These are phyloP conservation scores for Exophiala sideris DNA, from an alignment of 2,329 filamentous ascomycete genomes.

Conservation along the genomic window DNA sequence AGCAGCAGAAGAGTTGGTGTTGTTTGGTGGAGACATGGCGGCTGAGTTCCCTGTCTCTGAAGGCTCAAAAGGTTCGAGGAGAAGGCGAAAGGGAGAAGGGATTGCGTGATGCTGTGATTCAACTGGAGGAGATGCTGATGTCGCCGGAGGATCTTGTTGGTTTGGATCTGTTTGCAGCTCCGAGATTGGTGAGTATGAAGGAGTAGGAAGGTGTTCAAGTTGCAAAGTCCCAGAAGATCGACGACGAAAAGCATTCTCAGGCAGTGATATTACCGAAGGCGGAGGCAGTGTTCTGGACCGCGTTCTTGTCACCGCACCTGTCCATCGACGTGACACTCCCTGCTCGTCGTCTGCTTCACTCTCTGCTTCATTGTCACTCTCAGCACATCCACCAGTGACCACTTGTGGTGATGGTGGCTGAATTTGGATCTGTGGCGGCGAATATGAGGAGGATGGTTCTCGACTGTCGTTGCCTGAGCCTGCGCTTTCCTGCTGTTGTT, in stretches of 20 bases:
- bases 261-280: no score
- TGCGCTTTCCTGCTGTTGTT: neutral
- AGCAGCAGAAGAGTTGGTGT: no score
- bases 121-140: neutral
- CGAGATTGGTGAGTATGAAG: neutral
- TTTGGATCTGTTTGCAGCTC: neutral
- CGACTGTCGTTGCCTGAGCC: no score
- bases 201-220: neutral
- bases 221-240: neutral
- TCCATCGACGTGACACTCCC: no score
- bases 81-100: no score
- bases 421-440: neutral
- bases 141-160: neutral
- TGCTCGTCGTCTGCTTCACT: neutral
- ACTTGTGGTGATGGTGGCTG: neutral
- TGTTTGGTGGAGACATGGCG: no score
- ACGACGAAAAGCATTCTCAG: no score
- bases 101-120: no score
- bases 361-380: neutral
- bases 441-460: neutral
- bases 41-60: no score
- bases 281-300: no score
- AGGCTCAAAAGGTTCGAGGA: no score
- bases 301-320: no score
- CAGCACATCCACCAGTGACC: neutral